Base-by-base conservation (phyloP, 1,139 yeast genomes). In the Chernovozyma aurita region DNA sequence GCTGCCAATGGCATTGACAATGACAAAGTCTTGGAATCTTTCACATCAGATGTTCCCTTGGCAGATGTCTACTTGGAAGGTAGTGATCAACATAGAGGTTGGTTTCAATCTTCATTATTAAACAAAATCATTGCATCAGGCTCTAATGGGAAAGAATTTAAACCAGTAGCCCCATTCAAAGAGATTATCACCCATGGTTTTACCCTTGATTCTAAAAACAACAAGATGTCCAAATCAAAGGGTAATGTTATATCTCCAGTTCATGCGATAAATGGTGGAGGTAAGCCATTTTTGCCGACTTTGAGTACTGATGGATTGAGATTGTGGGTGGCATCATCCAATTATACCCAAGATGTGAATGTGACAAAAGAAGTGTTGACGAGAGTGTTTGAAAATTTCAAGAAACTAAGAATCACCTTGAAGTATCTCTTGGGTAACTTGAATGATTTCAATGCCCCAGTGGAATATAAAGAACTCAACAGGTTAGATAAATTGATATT, bases 41-140 rank as follows among this genome's bases (percentile, higher is more conserved):
- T 44, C 18, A 42, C 46, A 12, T 36, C 59, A 24, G 49, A 53
- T 18, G 42, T 65, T 28, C 64, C 70, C 12, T 56, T 82, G 6
- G 85, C 95, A 1, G 95, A 90, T 54, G 73, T 86, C 13, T 90
- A 87, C 53, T 60, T 90, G 16, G 99, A 92, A 63, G 99, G 99
- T 1, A 78, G 92, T 25, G 99, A 92, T 55, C 99, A 92, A 57
- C 98, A 94, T 54, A 75, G 99, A 42, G 99, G 99, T 0, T 92
- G 99, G 99, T 92, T 92, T 57, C 99, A 92, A 61, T 86, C 96
- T 20, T 87, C 97, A 1, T 63, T 94, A 28, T 65, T 94, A 41
- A 90, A 95, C 27, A 85, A 80, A 50, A 73, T 87, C 22, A 90
- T 76, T 18, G 61, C 69, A 3, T 63, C 71, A 1, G 73, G 74